Conservation (phyloP, 1,139 yeast species). For the Geotrichum aggregatum region DNA sequence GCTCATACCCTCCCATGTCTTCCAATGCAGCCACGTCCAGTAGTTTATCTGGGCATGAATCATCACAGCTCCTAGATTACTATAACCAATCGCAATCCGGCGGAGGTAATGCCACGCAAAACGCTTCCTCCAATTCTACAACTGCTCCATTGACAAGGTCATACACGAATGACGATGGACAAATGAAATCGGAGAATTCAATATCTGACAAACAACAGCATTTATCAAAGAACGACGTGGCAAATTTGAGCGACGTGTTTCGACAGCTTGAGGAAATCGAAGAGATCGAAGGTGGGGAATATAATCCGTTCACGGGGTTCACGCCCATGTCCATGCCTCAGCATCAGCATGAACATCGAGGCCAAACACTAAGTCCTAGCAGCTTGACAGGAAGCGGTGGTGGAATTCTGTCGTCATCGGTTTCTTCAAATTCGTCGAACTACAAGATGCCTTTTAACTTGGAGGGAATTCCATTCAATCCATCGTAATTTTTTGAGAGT, state of each 20-base stretch:
- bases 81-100: not conserved
- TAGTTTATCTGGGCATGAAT: not conserved
- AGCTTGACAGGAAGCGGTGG: not conserved
- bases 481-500: constrained; percentile 26
- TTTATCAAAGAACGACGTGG: constrained; percentile 10
- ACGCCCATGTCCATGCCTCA: constrained; percentile 1
- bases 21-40: not conserved
- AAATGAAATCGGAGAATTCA: not conserved
- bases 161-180: too few species aligned
- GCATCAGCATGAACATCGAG: not conserved
- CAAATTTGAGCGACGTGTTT: constrained; percentile 15
- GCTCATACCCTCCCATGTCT: not conserved
- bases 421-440: not conserved
- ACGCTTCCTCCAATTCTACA: too few species aligned
- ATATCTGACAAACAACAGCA: not conserved
- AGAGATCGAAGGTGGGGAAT: constrained; percentile 13
- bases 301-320: constrained; percentile 11
- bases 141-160: too few species aligned
- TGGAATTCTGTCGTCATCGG: not conserved
- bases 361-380: too few species aligned
- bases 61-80: not conserved
- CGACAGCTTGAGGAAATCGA: constrained; percentile 18
- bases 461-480: constrained; percentile 34
- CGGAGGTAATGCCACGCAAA: too few species aligned
- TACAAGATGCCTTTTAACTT: constrained; percentile 18